These are phyloP conservation scores for Castanospermum australe DNA, from an alignment of 306 rosid genomes.

Conservation along the genomic window DNA sequence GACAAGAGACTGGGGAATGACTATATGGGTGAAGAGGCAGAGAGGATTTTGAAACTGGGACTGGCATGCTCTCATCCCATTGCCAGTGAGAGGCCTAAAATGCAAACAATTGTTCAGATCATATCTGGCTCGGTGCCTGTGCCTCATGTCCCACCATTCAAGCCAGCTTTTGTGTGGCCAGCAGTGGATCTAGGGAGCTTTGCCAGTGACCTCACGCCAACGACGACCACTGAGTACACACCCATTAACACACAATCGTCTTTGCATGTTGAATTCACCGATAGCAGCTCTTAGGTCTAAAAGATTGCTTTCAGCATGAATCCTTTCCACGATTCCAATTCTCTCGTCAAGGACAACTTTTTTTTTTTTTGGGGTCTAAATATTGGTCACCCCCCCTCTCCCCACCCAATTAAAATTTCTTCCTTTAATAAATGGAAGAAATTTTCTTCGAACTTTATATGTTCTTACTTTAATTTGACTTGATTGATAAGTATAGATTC, in stretches of 20 bases:
- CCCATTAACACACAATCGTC: slow-evolving; percentile 26
- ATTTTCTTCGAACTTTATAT: background rate
- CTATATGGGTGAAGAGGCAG: slow-evolving; percentile 54
- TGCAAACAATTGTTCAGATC: slow-evolving; percentile 60
- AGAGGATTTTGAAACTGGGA: slow-evolving; percentile 62
- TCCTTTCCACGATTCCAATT: background rate
- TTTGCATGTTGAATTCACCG: slow-evolving; percentile 16
- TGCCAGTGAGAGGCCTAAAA: slow-evolving; percentile 61
- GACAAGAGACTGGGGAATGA: slow-evolving; percentile 49
- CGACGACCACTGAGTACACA: slow-evolving; percentile 14
- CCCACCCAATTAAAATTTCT: background rate
- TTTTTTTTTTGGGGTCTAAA: background rate
- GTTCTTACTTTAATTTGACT: slow-evolving; percentile 11
- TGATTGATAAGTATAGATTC: slow-evolving; percentile 23
- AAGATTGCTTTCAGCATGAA: background rate
- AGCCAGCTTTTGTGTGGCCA: slow-evolving; percentile 81
- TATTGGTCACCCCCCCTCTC: background rate
- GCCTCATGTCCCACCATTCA: slow-evolving; percentile 60
- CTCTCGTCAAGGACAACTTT: background rate
- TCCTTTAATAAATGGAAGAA: background rate
- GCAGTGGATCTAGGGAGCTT: slow-evolving; percentile 33
- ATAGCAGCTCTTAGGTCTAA: slow-evolving; percentile 20
- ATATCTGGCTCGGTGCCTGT: slow-evolving; percentile 54
- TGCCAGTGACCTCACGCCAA: slow-evolving; percentile 24
- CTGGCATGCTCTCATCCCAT: slow-evolving; percentile 72